Evolutionary conservation across 1,284 basidiomycete genomes (phyloP), one percentile per base, ranked within the genome.

Genomic region (Trichosporon coremiiforme): DNA sequence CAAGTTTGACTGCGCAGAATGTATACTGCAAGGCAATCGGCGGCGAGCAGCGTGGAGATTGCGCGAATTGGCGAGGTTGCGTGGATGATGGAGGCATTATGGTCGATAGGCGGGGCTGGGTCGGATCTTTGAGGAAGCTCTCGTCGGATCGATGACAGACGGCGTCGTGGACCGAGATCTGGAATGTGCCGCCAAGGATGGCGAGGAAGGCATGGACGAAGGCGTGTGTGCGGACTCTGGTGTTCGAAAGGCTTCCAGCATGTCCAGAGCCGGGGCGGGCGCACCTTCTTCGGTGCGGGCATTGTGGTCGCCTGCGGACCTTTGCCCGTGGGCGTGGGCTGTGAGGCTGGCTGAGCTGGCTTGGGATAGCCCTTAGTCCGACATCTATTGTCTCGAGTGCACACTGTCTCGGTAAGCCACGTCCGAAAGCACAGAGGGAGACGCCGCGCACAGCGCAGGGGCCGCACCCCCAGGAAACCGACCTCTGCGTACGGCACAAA

Each of bases 311-410:
- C n/a, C 6, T 20, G 20, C n/a, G 5, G 50, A 25, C 20, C 20
- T 53, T 15, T 53, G 50, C 8, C 20, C 17, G 7, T 53, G 50
- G 22, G 50, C 10, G 20, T 10, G 20, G 5, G 20, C 9, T 53
- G 50, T 12, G 36, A 53, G 50, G n/a, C 6, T 25, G 17, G 50
- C 50, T 25, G 8, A 20, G 22, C 17, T n/a, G 4, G 50, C 20
- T 25, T 25, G 25, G 25, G 25, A 25, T 25, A 25, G 25, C 25
- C 25, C 50, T 53, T 53, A 53, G 22, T 53, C 50, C 20, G 50
- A 22, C 20, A 25, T 20, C 50, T 53, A 53, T 53, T 53, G 50
- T 53, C 50, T 25, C 50, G 50, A 53, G 50, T 53, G 50, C 50
- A 12, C 50, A 12, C 50, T 53, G 50, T 25, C 50, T 53, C 50